phyloP scores from a whole-genome alignment of 2,329 filamentous ascomycete species.

The Apiospora sp. region DNA sequence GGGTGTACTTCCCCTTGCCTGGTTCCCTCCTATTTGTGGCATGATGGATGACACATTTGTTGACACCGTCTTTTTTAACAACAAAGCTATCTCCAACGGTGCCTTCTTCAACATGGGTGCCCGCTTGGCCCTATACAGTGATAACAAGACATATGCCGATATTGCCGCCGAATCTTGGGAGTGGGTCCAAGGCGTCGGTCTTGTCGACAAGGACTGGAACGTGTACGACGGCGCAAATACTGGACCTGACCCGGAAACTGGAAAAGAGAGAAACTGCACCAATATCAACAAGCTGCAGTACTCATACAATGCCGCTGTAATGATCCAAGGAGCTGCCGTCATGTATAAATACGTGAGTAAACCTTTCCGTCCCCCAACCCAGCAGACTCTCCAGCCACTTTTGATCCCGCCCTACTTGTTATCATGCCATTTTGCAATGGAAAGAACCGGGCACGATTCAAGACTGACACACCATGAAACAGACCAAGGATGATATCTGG shows the following conservation, averaged over 20 bases:
- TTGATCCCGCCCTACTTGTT: too few relatives aligned
- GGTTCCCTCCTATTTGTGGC: neutral
- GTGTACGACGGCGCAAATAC: conserved; percentile 56
- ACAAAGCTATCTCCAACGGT: conserved; percentile 49
- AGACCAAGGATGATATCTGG: conserved; percentile 52
- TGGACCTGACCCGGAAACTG: neutral
- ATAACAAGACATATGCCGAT: conserved; percentile 66
- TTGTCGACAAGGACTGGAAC: conserved; percentile 52
- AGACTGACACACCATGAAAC: conserved; percentile 35
- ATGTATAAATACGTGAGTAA: conserved; percentile 46
- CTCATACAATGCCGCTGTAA: conserved; percentile 57
- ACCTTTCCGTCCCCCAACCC: neutral
- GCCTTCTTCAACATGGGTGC: conserved; percentile 58
- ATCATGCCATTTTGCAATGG: neutral
- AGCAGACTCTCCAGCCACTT: neutral
- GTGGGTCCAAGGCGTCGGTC: conserved; percentile 50
- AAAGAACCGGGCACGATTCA: neutral
- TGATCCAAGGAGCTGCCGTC: conserved; percentile 50
- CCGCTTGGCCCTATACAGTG: conserved; percentile 66
- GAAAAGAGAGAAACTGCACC: conserved; percentile 46
- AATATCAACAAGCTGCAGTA: conserved; percentile 56
- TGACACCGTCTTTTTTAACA: neutral
- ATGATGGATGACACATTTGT: neutral
- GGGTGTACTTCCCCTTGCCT: neutral
- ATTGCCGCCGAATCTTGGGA: conserved; percentile 65